phyloP scores from a whole-genome alignment of 2,329 filamentous ascomycete species.

The Corynespora cassiicola region DNA sequence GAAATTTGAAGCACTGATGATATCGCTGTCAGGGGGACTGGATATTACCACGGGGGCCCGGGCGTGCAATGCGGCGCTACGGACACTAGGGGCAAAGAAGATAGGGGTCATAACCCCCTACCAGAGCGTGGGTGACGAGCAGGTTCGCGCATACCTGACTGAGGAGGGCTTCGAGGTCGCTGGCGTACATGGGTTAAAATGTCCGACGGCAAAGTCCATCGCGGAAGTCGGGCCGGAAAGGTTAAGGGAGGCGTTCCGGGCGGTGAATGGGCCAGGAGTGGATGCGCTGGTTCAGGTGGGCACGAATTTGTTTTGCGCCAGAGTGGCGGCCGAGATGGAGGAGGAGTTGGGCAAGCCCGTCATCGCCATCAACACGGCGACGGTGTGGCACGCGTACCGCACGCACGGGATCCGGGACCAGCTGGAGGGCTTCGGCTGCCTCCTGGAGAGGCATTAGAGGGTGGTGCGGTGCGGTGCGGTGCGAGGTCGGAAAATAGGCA shows the following conservation, averaged over 20 bases:
- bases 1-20: slow-evolving; percentile 39
- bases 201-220: slow-evolving; percentile 20
- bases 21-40: slow-evolving; percentile 31
- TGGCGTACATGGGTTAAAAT: slow-evolving; percentile 36
- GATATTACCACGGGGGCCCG: slow-evolving; percentile 39
- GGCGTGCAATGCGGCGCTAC: slow-evolving; percentile 35
- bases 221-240: slow-evolving; percentile 17
- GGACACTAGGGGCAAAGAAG: slow-evolving; percentile 30
- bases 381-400: slow-evolving; percentile 23
- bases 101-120: slow-evolving; percentile 43
- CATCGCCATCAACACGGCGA: slow-evolving; percentile 25
- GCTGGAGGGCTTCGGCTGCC: slow-evolving; percentile 17
- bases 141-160: slow-evolving; percentile 38
- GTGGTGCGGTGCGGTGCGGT: neutral
- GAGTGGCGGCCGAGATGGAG: slow-evolving; percentile 23
- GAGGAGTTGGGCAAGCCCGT: slow-evolving; percentile 23
- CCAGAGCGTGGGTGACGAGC: slow-evolving; percentile 38
- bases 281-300: slow-evolving; percentile 24
- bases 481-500: too few relatives aligned
- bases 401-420: slow-evolving; percentile 22
- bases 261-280: slow-evolving; percentile 19
- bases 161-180: slow-evolving; percentile 36
- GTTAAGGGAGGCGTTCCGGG: slow-evolving; percentile 19
- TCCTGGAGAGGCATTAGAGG: slow-evolving; percentile 19
- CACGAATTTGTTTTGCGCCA: slow-evolving; percentile 24